Evolutionary conservation across 441 rosid genomes (phyloP), one percentile per base, ranked within the genome.

Genomic region (Viola pubescens): DNA sequence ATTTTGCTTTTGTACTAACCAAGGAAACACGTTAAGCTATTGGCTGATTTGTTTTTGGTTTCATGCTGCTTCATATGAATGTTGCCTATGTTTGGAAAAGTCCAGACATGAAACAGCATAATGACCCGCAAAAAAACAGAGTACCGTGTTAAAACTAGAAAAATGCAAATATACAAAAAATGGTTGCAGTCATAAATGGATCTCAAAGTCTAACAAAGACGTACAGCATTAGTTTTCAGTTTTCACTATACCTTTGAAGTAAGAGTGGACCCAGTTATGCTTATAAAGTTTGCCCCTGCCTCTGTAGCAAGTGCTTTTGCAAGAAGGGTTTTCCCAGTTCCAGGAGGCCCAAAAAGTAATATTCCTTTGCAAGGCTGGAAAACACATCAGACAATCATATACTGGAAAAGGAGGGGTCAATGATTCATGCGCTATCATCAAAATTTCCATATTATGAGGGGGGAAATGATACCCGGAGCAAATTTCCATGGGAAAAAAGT

Each of bases 231-330:
- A 2, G 1, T 34, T 14, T 64, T 37, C 47, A 2, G 1, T 34
- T 14, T 64, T 37, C 47, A 41, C 69, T 60, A 47, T 62, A 90
- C 99, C 97, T 94, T 94, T 68, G 96, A 94, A 40, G 96, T 86
- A 58, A 94, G 92, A 59, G 88, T 81, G 47, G 97, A 94, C 68
- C 97, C 99, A 51, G 97, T 94, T 71, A 94, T 80, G 81, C 94
- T 90, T 58, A 94, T 83, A 77, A 94, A 94, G 76, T 88, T 94
- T 40, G 97, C 97, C 64, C 96, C 89, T 4, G 96, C 97, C 77
- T 94, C 97, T 57, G 97, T 94, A 26, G 98, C 98, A 69, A 94
- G 87, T 13, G 97, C 98, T 78, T 89, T 94, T 50, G 97, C 96
- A 55, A 94, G 86, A 69, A 94, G 96, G 5, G 98, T 87, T 74